These are phyloP conservation scores for Zygosaccharomyces gambellarensis DNA, from an alignment of 805 yeast genomes.

Conservation along the genomic window DNA sequence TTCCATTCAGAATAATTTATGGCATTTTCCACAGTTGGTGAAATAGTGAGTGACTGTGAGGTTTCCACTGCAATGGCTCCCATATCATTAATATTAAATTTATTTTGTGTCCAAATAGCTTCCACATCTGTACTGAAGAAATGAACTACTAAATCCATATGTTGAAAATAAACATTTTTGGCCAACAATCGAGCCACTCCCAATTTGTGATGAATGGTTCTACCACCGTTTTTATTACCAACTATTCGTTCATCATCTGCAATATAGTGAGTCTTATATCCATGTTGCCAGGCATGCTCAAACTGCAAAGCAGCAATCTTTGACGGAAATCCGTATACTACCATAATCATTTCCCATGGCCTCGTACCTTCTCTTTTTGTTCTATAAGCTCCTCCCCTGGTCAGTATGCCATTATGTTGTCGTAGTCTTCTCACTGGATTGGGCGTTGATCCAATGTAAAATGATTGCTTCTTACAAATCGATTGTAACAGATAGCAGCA, in stretches of 20 bases:
- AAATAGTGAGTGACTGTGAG: constrained; percentile 8
- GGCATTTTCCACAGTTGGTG: constrained; percentile 9
- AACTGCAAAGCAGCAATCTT: constrained; percentile 68
- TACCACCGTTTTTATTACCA: constrained; percentile 36
- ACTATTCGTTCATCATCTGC: constrained; percentile 36
- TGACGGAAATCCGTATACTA: constrained; percentile 70
- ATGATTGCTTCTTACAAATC: constrained; percentile 48
- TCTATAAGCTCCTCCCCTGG: constrained; percentile 61
- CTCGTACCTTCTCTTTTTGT: constrained; percentile 54
- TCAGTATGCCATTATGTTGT: constrained; percentile 73
- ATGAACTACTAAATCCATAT: constrained; percentile 43
- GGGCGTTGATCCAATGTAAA: constrained; percentile 81
- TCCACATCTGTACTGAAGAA: constrained; percentile 38
- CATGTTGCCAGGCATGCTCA: constrained; percentile 83
- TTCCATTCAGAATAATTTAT: constrained; percentile 22
- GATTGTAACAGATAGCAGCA: constrained; percentile 71
- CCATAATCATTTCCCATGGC: constrained; percentile 68
- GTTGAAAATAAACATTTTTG: constrained; percentile 39
- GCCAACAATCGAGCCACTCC: constrained; percentile 46
- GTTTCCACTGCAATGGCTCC: background rate
- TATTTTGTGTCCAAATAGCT: constrained; percentile 24
- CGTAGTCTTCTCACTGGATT: constrained; percentile 62
- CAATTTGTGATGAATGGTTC: constrained; percentile 42
- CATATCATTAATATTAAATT: constrained; percentile 10
- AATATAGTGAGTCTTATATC: constrained; percentile 60